phyloP scores from a whole-genome alignment of 768 basidiomycete genomes.

The Suillus spraguei region DNA sequence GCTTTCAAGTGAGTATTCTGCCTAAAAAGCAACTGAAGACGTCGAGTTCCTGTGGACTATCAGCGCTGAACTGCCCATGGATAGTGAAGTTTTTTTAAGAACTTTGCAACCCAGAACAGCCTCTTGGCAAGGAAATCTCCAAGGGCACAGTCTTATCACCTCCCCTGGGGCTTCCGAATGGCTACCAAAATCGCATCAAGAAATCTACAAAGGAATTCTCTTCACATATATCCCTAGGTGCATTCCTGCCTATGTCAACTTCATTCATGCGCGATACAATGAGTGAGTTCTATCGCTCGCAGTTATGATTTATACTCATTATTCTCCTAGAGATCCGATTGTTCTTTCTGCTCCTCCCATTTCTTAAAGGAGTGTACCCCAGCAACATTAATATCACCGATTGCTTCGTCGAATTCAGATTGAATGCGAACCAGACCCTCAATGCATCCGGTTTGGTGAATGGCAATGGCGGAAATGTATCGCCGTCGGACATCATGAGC shows the following conservation, averaged over 20 bases:
- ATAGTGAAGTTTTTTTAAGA: background rate
- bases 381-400: constrained; percentile 11
- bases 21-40: background rate
- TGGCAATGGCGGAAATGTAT: constrained; percentile 1
- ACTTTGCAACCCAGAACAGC: background rate
- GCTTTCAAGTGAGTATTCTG: background rate
- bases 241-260: background rate
- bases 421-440: constrained; percentile 5
- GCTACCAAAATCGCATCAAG: background rate
- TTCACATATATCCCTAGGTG: background rate
- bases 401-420: constrained; percentile 16
- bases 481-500: constrained; percentile 7
- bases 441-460: constrained; percentile 8
- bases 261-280: background rate
- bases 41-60: background rate
- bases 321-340: background rate
- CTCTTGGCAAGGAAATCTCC: background rate
- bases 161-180: background rate
- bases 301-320: background rate
- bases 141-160: background rate
- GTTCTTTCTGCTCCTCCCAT: background rate
- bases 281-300: background rate
- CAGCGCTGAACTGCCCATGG: background rate
- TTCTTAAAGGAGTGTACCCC: background rate
- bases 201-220: background rate